Conservation (phyloP, 1,139 yeast species). For the Candida sanyaensis region DNA sequence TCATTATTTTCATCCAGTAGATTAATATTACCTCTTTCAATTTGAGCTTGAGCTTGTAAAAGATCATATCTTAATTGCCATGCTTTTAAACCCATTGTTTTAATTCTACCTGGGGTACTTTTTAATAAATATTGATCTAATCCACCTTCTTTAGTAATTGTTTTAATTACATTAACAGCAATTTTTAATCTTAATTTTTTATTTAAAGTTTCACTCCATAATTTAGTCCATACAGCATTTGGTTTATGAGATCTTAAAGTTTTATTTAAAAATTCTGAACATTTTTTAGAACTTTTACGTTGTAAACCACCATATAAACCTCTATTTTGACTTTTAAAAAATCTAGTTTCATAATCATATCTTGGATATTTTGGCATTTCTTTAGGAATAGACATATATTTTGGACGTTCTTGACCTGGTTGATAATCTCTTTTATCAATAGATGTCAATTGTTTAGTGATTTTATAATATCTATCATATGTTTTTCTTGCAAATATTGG, state of each 20-base stretch:
- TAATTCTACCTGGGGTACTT: conserved; percentile 84
- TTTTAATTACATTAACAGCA: conserved; percentile 80
- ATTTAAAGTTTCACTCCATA: conserved; percentile 84
- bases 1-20: conserved; percentile 20
- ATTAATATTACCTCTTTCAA: conserved; percentile 15
- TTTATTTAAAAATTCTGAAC: conserved; percentile 76
- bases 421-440: conserved; percentile 36
- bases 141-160: conserved; percentile 92
- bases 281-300: conserved; percentile 72
- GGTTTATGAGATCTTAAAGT: conserved; percentile 79
- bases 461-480: conserved; percentile 36
- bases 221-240: conserved; percentile 68
- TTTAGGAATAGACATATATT: conserved; percentile 46
- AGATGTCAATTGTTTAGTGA: conserved; percentile 41
- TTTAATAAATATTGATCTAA: conserved; percentile 83
- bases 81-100: conserved; percentile 89
- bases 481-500: conserved; percentile 3
- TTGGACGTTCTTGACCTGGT: conserved; percentile 37
- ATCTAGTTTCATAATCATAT: conserved; percentile 76
- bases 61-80: conserved; percentile 86
- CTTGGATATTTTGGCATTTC: conserved; percentile 60
- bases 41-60: conserved; percentile 35
- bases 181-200: conserved; percentile 57
- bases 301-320: conserved; percentile 92
- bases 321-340: conserved; percentile 80